Conservation (phyloP, 192 early-diverging fungal genomes). For the Dissophora ornata region DNA sequence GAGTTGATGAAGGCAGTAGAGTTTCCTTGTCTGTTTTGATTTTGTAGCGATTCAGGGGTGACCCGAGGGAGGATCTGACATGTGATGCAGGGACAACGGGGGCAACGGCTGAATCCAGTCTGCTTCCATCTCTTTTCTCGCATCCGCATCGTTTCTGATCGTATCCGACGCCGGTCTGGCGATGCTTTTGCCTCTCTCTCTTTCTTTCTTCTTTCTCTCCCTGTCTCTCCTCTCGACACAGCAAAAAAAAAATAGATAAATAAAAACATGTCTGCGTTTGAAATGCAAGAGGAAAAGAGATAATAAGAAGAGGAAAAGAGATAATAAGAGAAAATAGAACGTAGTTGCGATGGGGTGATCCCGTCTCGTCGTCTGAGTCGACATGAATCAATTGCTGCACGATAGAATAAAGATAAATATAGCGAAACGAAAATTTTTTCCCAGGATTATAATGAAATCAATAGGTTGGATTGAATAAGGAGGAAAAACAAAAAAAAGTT, state of each 20-base stretch:
- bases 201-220: too few species aligned
- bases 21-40: neutral
- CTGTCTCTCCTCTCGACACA: neutral
- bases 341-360: conserved; percentile 6
- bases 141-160: too few species aligned
- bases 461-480: too few species aligned
- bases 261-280: conserved; percentile 6
- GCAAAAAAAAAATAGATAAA: neutral
- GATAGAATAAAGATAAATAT: conserved; percentile 6
- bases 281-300: neutral
- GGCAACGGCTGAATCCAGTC: neutral
- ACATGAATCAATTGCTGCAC: neutral
- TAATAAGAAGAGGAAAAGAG: neutral
- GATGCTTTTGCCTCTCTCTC: too few species aligned
- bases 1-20: too few species aligned
- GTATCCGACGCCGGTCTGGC: too few species aligned
- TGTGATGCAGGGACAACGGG: conserved; percentile 3
- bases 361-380: neutral
- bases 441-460: conserved; percentile 2
- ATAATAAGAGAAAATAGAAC: neutral
- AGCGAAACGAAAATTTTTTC: conserved; percentile 3
- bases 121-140: too few species aligned
- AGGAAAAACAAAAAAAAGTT: neutral
- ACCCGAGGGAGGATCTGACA: conserved; percentile 2
- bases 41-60: neutral